A percentile compares a stretch with the other conserved stretches of the same genome.
Evolutionary conservation across 495 filamentous ascomycete genomes (phyloP).

Genomic region (Lentithecium fluviatile): DNA sequence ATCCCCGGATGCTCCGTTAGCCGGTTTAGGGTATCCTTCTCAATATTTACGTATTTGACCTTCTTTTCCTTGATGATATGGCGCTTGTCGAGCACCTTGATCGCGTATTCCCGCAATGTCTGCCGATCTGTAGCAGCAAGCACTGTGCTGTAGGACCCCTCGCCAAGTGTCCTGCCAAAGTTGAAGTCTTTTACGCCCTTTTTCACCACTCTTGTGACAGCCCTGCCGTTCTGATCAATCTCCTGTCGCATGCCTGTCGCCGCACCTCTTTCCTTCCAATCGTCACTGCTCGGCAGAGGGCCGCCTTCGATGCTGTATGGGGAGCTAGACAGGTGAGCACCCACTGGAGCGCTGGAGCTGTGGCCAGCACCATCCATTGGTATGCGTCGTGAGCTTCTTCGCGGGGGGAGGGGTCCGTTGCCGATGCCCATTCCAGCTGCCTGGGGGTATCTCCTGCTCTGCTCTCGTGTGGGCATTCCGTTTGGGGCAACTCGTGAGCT

Average conservation of each 20-base stretch:
- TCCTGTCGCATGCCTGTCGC: conserved; percentile 77
- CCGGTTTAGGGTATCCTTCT: conserved; percentile 96
- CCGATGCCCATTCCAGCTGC: conserved; percentile 52
- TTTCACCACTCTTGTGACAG: conserved; percentile 80
- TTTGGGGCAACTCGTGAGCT: conserved; percentile 62
- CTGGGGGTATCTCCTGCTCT: conserved; percentile 66
- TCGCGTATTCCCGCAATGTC: conserved; percentile 93
- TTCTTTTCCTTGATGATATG: conserved; percentile 99
- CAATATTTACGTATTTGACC: conserved; percentile 99
- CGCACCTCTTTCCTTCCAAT: conserved; percentile 93
- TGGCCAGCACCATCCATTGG: conserved; percentile 48
- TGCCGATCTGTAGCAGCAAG: conserved; percentile 92
- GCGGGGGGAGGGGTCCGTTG: conserved; percentile 57
- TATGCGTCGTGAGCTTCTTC: conserved; percentile 66
- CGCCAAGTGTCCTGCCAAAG: conserved; percentile 87
- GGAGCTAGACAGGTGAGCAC: conserved; percentile 43
- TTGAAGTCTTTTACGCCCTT: conserved; percentile 97
- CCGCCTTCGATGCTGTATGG: conserved; percentile 65
- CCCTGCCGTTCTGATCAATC: conserved; percentile 76
- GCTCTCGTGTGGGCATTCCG: conserved; percentile 65
- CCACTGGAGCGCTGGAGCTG: conserved; percentile 40
- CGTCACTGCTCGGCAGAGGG: conserved; percentile 71
- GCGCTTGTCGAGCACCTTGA: conserved; percentile 97
- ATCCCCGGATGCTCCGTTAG: conserved; percentile 96
- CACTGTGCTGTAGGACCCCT: conserved; percentile 98